Conservation (phyloP, 2,329 filamentous ascomycete genomes). For the Sporothrix protearum region DNA sequence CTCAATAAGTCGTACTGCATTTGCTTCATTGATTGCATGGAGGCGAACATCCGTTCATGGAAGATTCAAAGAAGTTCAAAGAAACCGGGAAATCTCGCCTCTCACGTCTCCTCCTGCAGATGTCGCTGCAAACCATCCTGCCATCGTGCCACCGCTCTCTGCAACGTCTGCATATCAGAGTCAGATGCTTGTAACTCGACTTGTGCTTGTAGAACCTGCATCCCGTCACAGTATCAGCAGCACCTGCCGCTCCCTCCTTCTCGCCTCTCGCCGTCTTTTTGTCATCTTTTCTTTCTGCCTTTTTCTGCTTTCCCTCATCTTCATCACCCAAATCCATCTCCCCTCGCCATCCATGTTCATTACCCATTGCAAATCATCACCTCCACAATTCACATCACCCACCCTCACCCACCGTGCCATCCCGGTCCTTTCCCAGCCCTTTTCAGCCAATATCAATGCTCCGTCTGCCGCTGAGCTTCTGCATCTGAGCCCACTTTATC, state of each 20-base stretch:
- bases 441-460: conserved; percentile 53
- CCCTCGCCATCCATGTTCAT: neutral
- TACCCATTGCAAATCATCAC: neutral
- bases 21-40: neutral
- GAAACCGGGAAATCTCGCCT: neutral
- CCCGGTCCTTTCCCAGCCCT: neutral
- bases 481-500: conserved; percentile 25
- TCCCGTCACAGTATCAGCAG: conserved; percentile 7
- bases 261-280: neutral
- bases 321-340: neutral
- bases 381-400: neutral
- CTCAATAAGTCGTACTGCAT: no score
- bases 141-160: neutral
- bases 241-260: neutral
- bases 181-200: neutral
- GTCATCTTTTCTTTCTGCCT: neutral
- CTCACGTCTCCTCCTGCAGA: neutral
- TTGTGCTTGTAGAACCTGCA: conserved; percentile 15
- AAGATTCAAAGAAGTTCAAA: neutral
- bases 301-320: neutral
- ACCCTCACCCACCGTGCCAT: neutral
- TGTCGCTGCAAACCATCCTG: neutral
- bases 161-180: neutral
- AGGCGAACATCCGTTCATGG: neutral
- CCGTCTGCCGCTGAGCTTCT: conserved; percentile 45